phyloP scores from a whole-genome alignment of 768 basidiomycete species.

The Mycena kentingensis region DNA sequence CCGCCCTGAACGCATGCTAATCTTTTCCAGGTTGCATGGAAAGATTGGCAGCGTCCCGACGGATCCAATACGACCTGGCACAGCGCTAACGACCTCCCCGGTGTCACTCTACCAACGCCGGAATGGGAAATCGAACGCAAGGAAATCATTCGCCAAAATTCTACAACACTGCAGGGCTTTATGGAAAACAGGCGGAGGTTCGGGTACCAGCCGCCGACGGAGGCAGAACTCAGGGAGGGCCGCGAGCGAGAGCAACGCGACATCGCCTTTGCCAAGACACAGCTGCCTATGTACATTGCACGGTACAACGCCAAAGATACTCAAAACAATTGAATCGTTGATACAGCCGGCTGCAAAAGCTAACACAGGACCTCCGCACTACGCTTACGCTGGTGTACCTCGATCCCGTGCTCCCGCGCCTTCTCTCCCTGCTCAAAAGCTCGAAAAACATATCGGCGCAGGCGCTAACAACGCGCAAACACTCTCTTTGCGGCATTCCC shows the following conservation, averaged over 20 bases:
- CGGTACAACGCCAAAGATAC: constrained; percentile 3
- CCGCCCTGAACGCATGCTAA: too few relatives aligned
- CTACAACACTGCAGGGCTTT: too few relatives aligned
- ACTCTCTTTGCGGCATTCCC: constrained; percentile 35
- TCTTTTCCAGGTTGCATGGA: constrained; percentile 6
- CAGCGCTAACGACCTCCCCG: background rate
- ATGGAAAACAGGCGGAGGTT: background rate
- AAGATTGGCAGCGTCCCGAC: constrained; percentile 8
- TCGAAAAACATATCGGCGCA: constrained; percentile 53
- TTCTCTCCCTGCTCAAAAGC: constrained; percentile 61
- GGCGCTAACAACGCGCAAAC: constrained; percentile 50
- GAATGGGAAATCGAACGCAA: constrained; percentile 1
- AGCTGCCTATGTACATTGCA: too few relatives aligned
- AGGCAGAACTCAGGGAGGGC: too few relatives aligned
- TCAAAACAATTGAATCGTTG: constrained; percentile 13
- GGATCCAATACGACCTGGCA: constrained; percentile 19
- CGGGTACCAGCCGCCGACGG: background rate
- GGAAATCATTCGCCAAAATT: too few relatives aligned
- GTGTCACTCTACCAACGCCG: background rate
- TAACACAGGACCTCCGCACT: constrained; percentile 79
- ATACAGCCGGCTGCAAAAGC: constrained; percentile 77
- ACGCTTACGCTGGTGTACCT: constrained; percentile 69
- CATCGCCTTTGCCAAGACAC: too few relatives aligned
- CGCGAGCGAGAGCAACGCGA: background rate
- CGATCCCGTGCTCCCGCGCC: constrained; percentile 48